Evolutionary conservation across 106 monocot species (phyloP), one percentile per base, ranked within the genome.

Genomic region (Ottelia alismoides): DNA sequence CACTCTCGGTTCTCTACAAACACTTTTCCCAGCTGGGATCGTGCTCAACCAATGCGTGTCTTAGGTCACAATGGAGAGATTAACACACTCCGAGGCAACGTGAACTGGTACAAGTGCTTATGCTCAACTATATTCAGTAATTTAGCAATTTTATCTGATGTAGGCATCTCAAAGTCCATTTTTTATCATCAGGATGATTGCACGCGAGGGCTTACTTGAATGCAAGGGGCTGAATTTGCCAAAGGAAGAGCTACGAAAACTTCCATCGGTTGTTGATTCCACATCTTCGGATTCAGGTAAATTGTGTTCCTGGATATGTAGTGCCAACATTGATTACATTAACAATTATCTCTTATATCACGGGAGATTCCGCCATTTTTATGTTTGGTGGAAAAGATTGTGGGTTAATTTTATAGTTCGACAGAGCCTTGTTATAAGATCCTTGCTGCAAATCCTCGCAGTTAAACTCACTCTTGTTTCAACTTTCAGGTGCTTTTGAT

Each of bases 1-100:
- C 92, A 92, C 61, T 92, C 92, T 61, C 72, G 92, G 16, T 92
- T 92, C 71, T 92, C 92, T 9, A 92, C 92, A 11, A 92, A 92
- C 58, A 92, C 92, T 29, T 92, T 92, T 54, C 92, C 92, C 45
- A 92, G 92, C 53, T 92, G 92, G 92, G 92, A 92, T 70, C 92
- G 92, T 63, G 92, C 92, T 70, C 92, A 92, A 53, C 92, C 92
- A 0, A 92, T 92, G 92, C 92, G 92, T 71, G 65, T 92, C 61
- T 58, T 92, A 59, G 92, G 92, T 44, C 92, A 92, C 50, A 92
- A 92, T 79, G 92, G 92, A 60, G 92, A 92, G 71, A 92, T 92
- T 46, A 92, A 92, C 66, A 92, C 92, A 29, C 82, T 92, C 23
- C 54, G 68, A 61, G 92, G 92, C 31, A 92, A 92, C 58, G 75